These are phyloP conservation scores for Trametopsis cervina DNA, from an alignment of 768 basidiomycete species.

Conservation along the genomic window DNA sequence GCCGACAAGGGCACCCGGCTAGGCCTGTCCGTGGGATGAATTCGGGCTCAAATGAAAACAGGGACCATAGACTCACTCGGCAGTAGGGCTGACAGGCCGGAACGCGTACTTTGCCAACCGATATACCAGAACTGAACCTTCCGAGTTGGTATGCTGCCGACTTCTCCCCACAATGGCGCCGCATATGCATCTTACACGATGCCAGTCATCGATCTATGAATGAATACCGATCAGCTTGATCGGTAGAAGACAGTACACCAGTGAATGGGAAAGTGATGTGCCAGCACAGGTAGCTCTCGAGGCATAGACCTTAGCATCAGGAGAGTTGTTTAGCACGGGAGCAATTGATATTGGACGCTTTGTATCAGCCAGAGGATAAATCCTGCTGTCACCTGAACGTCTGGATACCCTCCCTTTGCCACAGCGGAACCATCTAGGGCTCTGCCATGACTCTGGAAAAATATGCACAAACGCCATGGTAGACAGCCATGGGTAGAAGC, in stretches of 20 bases:
- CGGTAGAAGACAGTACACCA: constrained; percentile 2
- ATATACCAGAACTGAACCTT: constrained; percentile 37
- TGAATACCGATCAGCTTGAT: no score
- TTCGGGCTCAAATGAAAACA: background rate
- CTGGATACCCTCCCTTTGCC: constrained; percentile 16
- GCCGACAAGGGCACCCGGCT: constrained; percentile 62
- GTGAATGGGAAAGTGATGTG: constrained; percentile 41
- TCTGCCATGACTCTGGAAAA: constrained; percentile 28
- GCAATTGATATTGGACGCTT: constrained; percentile 72
- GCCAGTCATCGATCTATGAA: constrained; percentile 58
- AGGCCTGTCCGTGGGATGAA: constrained; percentile 23
- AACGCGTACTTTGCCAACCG: constrained; percentile 83
- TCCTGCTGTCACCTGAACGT: constrained; percentile 27
- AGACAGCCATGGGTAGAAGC: constrained; percentile 51
- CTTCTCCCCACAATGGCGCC: constrained; percentile 76
- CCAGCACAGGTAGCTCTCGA: constrained; percentile 86
- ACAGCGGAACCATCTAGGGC: constrained; percentile 54
- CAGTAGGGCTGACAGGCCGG: constrained; percentile 52
- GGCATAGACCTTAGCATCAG: constrained; percentile 57
- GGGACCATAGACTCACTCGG: constrained; percentile 44
- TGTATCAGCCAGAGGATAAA: constrained; percentile 83
- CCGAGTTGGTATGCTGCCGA: constrained; percentile 38
- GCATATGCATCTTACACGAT: constrained; percentile 66
- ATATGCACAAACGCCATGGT: constrained; percentile 16
- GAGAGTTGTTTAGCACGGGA: constrained; percentile 85